Evolutionary conservation across 2,329 filamentous ascomycete genomes (phyloP), one percentile per base, ranked within the genome.

Genomic region (Capronia americana): DNA sequence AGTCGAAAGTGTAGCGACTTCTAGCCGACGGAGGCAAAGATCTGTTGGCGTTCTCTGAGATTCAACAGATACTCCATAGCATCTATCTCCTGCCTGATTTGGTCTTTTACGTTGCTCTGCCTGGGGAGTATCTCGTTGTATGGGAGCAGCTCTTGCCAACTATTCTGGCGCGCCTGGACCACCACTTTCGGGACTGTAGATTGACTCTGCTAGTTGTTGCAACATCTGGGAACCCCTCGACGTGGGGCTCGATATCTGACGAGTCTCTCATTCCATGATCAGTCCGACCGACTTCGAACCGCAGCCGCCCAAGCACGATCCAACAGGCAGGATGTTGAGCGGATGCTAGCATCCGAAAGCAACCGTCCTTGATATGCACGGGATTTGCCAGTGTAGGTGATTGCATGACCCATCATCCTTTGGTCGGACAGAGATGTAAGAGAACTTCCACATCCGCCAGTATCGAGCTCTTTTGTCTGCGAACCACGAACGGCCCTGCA

Each of bases 111-210:
- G 69, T 65, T 71, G 69, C 77, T 80, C 64, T 82, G 82, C 75
- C 85, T 88, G 88, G 87, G 87, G 82, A 87, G 86, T 86, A 85
- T 87, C 86, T 87, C 85, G 85, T 87, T 88, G 87, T 86, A 85
- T 84, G 84, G 80, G 79, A 82, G 81, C 77, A 76, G 78, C 75
- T 77, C 77, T 79, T 81, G 57, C 61, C 57, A 57, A 58, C 65
- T 67, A 67, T 65, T 60, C 59, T 58, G 58, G 59, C 64, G 54
- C 53, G 34, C 61, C 61, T 63, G 64, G 46, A 57, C 46, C 61
- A 65, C 50, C 58, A 62, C 44, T 62, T 59, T 62, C 61, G 61
- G 56, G 51, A 61, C 59, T 60, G 60, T 23, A 51, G 55, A 63
- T 62, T 34, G 67, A 63, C 46, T 60, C 34, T 60, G 67, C 67